Evolutionary conservation across 257 asterid genomes (phyloP).

Genomic region (Lithospermum erythrorhizon): DNA sequence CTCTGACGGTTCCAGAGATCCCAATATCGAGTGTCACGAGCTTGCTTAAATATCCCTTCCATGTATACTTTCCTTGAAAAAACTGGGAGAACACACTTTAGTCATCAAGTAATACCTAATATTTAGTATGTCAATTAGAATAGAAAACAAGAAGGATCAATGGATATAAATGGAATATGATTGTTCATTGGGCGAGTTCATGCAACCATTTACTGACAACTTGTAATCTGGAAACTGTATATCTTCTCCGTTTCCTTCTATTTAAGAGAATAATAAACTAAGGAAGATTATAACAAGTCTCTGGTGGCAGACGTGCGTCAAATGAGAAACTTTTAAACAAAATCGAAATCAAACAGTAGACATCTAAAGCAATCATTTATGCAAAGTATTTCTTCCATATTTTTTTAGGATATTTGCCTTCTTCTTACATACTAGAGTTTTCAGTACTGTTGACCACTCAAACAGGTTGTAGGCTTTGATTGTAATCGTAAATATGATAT

Average conservation of each 20-base stretch:
- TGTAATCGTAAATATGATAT: neutral
- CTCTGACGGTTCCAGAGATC: conserved; percentile 89
- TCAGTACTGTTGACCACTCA: neutral
- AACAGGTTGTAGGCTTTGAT: neutral
- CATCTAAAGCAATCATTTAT: neutral
- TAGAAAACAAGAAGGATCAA: neutral
- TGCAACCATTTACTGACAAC: too few species aligned
- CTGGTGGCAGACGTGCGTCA: neutral
- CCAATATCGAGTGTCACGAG: conserved; percentile 70
- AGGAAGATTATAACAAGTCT: neutral
- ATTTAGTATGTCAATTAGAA: neutral
- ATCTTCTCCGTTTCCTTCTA: too few species aligned
- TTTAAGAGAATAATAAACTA: neutral
- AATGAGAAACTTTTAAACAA: neutral
- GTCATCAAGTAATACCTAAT: neutral
- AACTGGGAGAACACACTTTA: conserved; percentile 32
- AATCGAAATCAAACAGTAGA: neutral
- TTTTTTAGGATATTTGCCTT: too few species aligned
- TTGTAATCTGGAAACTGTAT: too few species aligned
- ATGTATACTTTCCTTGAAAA: conserved; percentile 65
- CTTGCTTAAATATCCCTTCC: conserved; percentile 81
- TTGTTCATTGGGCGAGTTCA: too few species aligned
- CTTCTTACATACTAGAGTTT: neutral
- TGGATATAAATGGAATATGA: neutral
- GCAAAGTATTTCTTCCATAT: neutral